Base-by-base conservation (phyloP, 495 filamentous ascomycete species). In the Podospora pseudoanserina region DNA sequence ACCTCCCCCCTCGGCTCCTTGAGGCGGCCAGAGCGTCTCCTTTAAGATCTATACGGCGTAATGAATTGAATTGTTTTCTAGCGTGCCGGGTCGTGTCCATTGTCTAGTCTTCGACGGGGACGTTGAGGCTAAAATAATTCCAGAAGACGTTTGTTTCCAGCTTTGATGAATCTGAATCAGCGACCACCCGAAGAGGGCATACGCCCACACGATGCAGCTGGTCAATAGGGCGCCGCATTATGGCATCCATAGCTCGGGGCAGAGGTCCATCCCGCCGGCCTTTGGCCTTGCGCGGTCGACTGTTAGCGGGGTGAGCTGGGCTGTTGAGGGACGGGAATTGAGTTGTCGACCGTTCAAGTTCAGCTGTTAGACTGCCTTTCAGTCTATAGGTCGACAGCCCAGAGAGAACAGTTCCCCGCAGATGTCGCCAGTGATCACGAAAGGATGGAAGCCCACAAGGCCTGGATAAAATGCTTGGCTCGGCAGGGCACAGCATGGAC, bases 401-500 rank as follows among this genome's bases (percentile, higher is more conserved):
- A 4, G 34, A 6, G 6, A 39, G 34, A 6, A 11, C 11, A 39
- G 34, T 23, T 58, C 23, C n/a, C 44, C 18, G 58, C 67, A 30
- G 44, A 68, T 15, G 19, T 18, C 11, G 23, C 62, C 9, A 54
- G 63, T 62, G 63, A 65, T 44, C 19, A 19, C 19, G 67, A 58
- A 58, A 58, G 23, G 23, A 26, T 58, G 55, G 23, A 67, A 63
- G 18, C 15, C 54, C 5, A 16, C 44, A 32, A 9, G 23, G 15
- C 28, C 66, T 64, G 28, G 34, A 56, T 62, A 62, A 66, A 63
- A 57, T 66, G 27, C 67, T 69, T 69, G 67, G 67, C 67, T 49
- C 18, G 16, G 23, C 23, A 63, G 56, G 67, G 63, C 68, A 63
- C 68, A 65, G 67, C 63, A 65, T 61, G n/a, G 56, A n/a, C 57